phyloP scores from a whole-genome alignment of 768 basidiomycete species.

The Multifurca ochricompacta region DNA sequence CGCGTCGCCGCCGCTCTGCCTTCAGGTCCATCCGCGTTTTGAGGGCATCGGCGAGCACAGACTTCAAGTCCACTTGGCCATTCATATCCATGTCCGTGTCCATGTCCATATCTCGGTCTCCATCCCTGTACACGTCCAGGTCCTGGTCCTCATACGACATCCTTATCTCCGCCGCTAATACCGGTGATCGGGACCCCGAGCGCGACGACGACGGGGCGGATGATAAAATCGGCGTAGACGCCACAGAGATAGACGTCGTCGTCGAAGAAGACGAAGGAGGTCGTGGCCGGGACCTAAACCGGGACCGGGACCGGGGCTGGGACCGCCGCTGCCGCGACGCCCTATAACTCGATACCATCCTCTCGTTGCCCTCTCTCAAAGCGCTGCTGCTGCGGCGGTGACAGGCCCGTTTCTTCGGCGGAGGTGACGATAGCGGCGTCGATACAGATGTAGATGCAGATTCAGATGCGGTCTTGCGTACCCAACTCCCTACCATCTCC shows the following conservation, averaged over 20 bases:
- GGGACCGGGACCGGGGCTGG: too few relatives aligned
- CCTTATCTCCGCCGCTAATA: neutral
- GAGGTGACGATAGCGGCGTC: neutral
- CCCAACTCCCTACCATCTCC: neutral
- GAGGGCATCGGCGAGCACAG: constrained; percentile 13
- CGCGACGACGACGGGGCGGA: neutral
- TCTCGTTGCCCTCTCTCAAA: too few relatives aligned
- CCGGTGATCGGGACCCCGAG: neutral
- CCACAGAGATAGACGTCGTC: neutral
- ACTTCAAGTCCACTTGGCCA: too few relatives aligned
- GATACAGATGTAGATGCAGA: too few relatives aligned
- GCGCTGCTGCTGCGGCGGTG: too few relatives aligned
- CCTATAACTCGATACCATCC: too few relatives aligned
- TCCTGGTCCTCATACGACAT: neutral
- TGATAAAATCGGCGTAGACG: constrained; percentile 8
- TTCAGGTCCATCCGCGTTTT: constrained; percentile 10
- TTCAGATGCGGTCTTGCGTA: too few relatives aligned
- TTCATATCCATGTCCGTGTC: too few relatives aligned
- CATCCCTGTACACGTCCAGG: too few relatives aligned
- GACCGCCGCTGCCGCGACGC: neutral
- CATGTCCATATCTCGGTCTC: too few relatives aligned
- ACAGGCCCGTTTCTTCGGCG: constrained; percentile 1
- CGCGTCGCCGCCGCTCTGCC: constrained; percentile 1
- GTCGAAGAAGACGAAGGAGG: neutral
- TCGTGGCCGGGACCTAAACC: too few relatives aligned